A percentile compares a stretch with the other conserved stretches of the same genome.
Conservation (phyloP, 176 grass and related monocot genomes). For the Eremochloa ophiuroides region DNA sequence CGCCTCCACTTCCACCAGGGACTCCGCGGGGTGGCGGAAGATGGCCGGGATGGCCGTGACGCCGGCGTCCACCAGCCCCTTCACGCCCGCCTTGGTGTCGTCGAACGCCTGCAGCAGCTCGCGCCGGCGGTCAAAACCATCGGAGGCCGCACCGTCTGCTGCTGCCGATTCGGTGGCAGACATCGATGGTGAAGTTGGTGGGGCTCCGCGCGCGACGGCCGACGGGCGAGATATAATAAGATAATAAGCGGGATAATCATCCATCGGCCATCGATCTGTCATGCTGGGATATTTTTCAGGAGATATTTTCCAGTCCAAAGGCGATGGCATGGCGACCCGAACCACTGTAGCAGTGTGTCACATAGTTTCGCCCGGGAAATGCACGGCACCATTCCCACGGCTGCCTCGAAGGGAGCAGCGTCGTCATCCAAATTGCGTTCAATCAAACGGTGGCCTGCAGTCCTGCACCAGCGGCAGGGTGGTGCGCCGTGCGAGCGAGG, state of each 20-base stretch:
- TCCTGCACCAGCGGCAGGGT: neutral
- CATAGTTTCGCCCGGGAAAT: neutral
- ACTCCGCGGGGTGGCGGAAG: neutral
- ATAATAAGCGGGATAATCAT: neutral
- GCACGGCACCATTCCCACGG: neutral
- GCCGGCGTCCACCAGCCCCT: constrained; percentile 52
- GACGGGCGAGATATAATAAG: neutral
- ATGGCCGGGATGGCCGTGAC: neutral
- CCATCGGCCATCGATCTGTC: neutral
- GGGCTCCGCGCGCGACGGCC: neutral
- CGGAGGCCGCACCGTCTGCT: neutral
- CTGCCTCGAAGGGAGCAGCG: too few relatives aligned
- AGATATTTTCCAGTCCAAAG: neutral
- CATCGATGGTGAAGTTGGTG: neutral
- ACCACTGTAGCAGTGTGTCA: neutral
- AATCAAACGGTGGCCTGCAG: neutral
- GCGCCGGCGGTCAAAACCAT: constrained; percentile 12
- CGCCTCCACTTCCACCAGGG: neutral
- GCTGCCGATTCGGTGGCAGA: neutral
- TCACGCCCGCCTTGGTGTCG: constrained; percentile 63
- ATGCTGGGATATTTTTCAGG: neutral
- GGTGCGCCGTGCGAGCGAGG: neutral
- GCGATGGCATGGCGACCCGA: neutral
- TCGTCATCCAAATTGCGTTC: too few relatives aligned
- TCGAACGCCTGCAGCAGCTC: constrained; percentile 57